Conservation (phyloP, 2,329 filamentous ascomycete species). For the Diaporthe helianthi region DNA sequence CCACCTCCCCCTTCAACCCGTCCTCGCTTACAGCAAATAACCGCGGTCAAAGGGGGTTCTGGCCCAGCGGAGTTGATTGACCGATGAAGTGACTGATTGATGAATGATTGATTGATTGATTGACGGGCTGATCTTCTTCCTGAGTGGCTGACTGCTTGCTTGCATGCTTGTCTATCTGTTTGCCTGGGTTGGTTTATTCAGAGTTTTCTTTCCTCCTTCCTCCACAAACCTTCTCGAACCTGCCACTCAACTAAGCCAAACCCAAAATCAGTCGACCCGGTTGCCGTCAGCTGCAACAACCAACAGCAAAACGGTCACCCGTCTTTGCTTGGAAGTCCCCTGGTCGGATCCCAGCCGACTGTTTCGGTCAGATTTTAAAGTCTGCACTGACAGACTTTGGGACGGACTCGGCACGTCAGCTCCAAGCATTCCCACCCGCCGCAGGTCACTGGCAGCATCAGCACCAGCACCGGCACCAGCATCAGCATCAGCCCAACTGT, state of each 20-base stretch:
- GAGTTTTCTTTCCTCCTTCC: neutral
- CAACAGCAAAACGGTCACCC: neutral
- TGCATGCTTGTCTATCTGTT: neutral
- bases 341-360: neutral
- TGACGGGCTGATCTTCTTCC: neutral
- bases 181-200: neutral
- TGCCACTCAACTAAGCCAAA: neutral
- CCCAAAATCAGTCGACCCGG: neutral
- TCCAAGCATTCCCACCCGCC: too few species aligned
- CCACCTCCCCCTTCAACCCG: neutral
- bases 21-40: slow-evolving; percentile 14
- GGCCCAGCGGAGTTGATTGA: slow-evolving; percentile 19
- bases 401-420: neutral
- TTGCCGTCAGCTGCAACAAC: neutral
- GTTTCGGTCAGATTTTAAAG: slow-evolving; percentile 23
- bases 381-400: slow-evolving; percentile 23
- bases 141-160: neutral
- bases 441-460: neutral
- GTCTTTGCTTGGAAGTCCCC: neutral
- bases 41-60: slow-evolving; percentile 7
- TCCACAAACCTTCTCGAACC: neutral
- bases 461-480: neutral
- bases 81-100: slow-evolving; percentile 5
- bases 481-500: neutral
- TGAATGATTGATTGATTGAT: slow-evolving; percentile 9